Evolutionary conservation across 1,284 basidiomycete genomes (phyloP).

Genomic region (Chondrostereum purpureum): DNA sequence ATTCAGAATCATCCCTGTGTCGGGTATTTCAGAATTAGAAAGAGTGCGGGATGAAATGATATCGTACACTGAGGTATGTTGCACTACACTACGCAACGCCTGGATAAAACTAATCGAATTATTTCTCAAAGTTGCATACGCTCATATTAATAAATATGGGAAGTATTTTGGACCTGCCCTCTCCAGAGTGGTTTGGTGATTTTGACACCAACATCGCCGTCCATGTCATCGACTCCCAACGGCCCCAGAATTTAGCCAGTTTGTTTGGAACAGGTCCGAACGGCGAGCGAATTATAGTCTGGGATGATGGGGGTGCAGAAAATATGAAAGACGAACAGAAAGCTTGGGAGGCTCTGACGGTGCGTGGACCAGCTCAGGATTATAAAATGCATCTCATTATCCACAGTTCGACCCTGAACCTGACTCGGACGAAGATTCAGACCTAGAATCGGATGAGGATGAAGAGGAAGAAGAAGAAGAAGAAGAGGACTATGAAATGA

Average conservation of each 20-base stretch:
- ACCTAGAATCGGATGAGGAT: conserved; percentile 37
- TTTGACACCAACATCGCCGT: conserved; percentile 57
- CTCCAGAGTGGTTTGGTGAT: conserved; percentile 68
- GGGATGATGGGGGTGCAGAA: conserved; percentile 84
- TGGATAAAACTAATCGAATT: too few relatives aligned
- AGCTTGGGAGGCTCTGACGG: conserved; percentile 77
- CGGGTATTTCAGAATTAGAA: conserved; percentile 75
- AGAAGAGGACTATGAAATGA: conserved; percentile 43
- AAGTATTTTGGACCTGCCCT: conserved; percentile 77
- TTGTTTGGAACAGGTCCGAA: conserved; percentile 74
- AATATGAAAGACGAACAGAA: conserved; percentile 57
- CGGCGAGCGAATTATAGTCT: conserved; percentile 71
- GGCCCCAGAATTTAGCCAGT: conserved; percentile 88
- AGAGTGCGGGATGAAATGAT: conserved; percentile 61
- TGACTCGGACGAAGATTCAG: conserved; percentile 43
- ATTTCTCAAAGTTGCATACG: conserved; percentile 72
- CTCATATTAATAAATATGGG: conserved; percentile 93
- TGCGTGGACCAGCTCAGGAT: conserved; percentile 29
- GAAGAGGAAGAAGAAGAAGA: conserved; percentile 31
- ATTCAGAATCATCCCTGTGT: conserved; percentile 88
- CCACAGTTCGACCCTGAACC: conserved; percentile 67
- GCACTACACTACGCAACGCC: conserved; percentile 4
- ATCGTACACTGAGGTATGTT: conserved; percentile 61
- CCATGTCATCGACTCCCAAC: conserved; percentile 92
- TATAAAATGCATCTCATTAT: too few relatives aligned